Evolutionary conservation across 2,329 filamentous ascomycete species (phyloP), one percentile per base, ranked within the genome.

Genomic region (Ophiostoma angusticollis): DNA sequence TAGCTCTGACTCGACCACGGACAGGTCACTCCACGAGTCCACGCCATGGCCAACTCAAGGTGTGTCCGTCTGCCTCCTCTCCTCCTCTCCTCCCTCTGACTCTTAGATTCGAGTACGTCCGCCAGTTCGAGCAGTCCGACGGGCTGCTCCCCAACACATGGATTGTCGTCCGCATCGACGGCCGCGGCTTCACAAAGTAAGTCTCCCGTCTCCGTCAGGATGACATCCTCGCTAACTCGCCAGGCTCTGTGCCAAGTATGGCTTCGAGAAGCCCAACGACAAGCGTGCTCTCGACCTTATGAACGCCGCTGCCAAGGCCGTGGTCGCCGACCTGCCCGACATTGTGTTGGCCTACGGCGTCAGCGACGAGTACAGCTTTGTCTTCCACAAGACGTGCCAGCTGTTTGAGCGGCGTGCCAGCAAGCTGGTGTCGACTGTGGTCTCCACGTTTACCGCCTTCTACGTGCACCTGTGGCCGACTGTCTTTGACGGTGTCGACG

Each of bases 311-410:
- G 91, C 91, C n/a, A 73, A 76, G 43, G 80, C 80, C 6, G 84
- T 95, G 33, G 75, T 95, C 62, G 73, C 72, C 46, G 83, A 93
- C 36, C 62, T 96, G 18, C 78, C 85, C 4, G 89, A 96, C 52
- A 76, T 95, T 47, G 76, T 79, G 6, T 72, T 96, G 45, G 87
- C 81, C 0, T 98, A 96, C 51, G 91, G 91, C 1, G 78, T 94
- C 48, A 95, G 86, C 58, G 91, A 98, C 54, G 91, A 98, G 57
- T 96, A 81, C 45, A 91, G 84, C 58, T 95, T 94, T 51, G 78
- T 94, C 29, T 85, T 95, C 47, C 83, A 93, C 56, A 89, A 87
- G 54, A 72, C 74, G 24, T 84, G 78, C 50, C 70, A 70, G 31
- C 65, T 98, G 6, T 98, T 96, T 52, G 87, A 96, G 52, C 73